phyloP scores from a whole-genome alignment of 2,329 filamentous ascomycete species.

The Laburnicola sp. region DNA sequence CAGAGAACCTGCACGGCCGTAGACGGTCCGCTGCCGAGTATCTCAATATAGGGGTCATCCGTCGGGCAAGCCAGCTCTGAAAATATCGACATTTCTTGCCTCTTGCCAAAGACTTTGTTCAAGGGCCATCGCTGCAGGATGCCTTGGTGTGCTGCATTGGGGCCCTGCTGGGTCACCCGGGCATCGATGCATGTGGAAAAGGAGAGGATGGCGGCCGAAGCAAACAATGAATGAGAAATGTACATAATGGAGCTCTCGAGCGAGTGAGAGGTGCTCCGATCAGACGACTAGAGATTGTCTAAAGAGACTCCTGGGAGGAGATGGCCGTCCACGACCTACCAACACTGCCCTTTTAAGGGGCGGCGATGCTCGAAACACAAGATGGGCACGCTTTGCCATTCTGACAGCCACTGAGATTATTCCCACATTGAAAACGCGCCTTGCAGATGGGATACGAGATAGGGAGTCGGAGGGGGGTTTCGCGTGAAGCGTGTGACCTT shows the following conservation, averaged over 20 bases:
- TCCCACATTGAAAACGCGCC: constrained; percentile 38
- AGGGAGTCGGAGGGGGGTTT: constrained; percentile 35
- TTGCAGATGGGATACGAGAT: constrained; percentile 38
- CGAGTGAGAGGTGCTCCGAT: constrained; percentile 38
- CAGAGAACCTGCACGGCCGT: constrained; percentile 28
- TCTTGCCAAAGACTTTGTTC: constrained; percentile 15
- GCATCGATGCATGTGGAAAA: constrained; percentile 27
- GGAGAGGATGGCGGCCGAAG: constrained; percentile 36
- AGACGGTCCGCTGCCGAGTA: constrained; percentile 18
- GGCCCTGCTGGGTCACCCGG: constrained; percentile 21
- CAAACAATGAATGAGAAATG: constrained; percentile 36
- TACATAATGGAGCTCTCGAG: constrained; percentile 42
- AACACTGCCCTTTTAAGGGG: constrained; percentile 35
- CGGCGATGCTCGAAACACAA: constrained; percentile 13
- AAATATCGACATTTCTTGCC: constrained; percentile 16
- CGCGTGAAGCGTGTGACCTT: constrained; percentile 35
- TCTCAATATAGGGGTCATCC: constrained; percentile 20
- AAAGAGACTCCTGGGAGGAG: constrained; percentile 19
- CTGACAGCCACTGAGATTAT: constrained; percentile 34
- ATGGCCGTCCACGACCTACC: constrained; percentile 18
- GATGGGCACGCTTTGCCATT: constrained; percentile 18
- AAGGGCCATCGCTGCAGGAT: constrained; percentile 9
- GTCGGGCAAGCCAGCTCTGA: constrained; percentile 16
- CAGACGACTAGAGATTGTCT: constrained; percentile 23
- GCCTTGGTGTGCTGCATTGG: neutral